Evolutionary conservation across 2,329 filamentous ascomycete genomes (phyloP).

Genomic region (Exophiala calicioides): DNA sequence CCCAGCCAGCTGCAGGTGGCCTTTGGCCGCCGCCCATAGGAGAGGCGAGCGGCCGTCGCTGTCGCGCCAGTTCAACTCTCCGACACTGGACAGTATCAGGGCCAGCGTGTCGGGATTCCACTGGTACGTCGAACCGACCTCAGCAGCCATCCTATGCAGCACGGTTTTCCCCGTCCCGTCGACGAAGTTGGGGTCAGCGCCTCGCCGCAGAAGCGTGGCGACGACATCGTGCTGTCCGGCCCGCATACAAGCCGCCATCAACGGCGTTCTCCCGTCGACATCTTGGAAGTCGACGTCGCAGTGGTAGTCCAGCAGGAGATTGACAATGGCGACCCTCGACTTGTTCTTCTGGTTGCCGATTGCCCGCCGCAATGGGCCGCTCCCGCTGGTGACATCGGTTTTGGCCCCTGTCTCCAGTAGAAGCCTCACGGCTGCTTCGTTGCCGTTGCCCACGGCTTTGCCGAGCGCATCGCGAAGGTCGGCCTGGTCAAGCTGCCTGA

Average conservation of each 20-base stretch:
- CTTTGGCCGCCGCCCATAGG: conserved; percentile 61
- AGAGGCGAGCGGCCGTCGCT: conserved; percentile 55
- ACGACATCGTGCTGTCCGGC: conserved; percentile 17
- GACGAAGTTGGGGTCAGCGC: conserved; percentile 15
- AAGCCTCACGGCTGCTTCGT: conserved; percentile 13
- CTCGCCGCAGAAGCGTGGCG: conserved; percentile 9
- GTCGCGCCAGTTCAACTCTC: conserved; percentile 47
- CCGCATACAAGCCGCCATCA: conserved; percentile 16
- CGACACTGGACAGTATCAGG: conserved; percentile 42
- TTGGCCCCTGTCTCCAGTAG: conserved; percentile 43
- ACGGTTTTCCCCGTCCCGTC: conserved; percentile 25
- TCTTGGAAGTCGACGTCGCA: conserved; percentile 40
- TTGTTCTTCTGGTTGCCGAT: conserved; percentile 44
- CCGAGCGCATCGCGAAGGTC: conserved; percentile 9
- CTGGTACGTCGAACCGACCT: conserved; percentile 44
- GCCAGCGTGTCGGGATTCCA: conserved; percentile 50
- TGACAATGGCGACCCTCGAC: conserved; percentile 34
- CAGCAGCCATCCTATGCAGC: conserved; percentile 46
- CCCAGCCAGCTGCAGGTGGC: conserved; percentile 53
- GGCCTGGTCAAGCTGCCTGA: conserved; percentile 3
- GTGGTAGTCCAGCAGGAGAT: conserved; percentile 38
- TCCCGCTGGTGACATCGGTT: conserved; percentile 34
- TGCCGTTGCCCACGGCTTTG: conserved; percentile 14
- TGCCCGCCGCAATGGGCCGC: conserved; percentile 40
- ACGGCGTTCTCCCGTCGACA: conserved; percentile 10